These are phyloP conservation scores for Leucaena leucocephala DNA, from an alignment of 306 rosid species.

Conservation along the genomic window DNA sequence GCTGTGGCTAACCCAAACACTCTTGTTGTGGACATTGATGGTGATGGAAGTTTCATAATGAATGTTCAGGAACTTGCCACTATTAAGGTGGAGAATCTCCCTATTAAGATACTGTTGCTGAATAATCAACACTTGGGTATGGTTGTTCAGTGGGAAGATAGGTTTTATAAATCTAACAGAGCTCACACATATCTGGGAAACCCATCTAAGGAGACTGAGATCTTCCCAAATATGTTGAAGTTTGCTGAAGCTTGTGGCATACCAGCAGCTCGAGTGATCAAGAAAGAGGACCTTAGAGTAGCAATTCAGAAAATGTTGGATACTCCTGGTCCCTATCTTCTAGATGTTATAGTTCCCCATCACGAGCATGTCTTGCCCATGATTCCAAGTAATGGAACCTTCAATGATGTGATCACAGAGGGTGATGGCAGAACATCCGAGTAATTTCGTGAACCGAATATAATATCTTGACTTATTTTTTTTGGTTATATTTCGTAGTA, in stretches of 20 bases:
- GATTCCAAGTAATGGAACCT: slow-evolving; percentile 86
- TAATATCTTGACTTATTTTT: slow-evolving; percentile 5
- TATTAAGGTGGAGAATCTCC: slow-evolving; percentile 76
- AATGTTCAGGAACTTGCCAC: slow-evolving; percentile 89
- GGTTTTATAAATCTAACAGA: slow-evolving; percentile 82
- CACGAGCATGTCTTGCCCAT: slow-evolving; percentile 92
- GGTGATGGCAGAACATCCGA: slow-evolving; percentile 76
- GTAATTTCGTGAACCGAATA: slow-evolving; percentile 32
- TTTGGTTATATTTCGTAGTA: background rate
- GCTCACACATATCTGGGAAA: slow-evolving; percentile 84
- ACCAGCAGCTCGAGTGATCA: slow-evolving; percentile 76
- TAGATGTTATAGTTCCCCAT: slow-evolving; percentile 88
- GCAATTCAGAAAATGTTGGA: slow-evolving; percentile 87
- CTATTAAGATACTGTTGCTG: slow-evolving; percentile 67
- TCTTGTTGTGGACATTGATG: slow-evolving; percentile 74
- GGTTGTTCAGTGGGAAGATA: slow-evolving; percentile 94
- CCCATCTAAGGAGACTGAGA: slow-evolving; percentile 56
- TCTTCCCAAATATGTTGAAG: slow-evolving; percentile 75
- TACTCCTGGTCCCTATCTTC: slow-evolving; percentile 82
- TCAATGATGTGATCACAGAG: slow-evolving; percentile 83
- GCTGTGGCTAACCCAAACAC: slow-evolving; percentile 72
- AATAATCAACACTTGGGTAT: slow-evolving; percentile 93
- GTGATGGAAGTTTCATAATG: slow-evolving; percentile 91
- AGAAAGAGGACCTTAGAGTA: slow-evolving; percentile 59
- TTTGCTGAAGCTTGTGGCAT: slow-evolving; percentile 83